Evolutionary conservation across 1,284 basidiomycete species (phyloP).

Genomic region (Cryptococcus sp.): DNA sequence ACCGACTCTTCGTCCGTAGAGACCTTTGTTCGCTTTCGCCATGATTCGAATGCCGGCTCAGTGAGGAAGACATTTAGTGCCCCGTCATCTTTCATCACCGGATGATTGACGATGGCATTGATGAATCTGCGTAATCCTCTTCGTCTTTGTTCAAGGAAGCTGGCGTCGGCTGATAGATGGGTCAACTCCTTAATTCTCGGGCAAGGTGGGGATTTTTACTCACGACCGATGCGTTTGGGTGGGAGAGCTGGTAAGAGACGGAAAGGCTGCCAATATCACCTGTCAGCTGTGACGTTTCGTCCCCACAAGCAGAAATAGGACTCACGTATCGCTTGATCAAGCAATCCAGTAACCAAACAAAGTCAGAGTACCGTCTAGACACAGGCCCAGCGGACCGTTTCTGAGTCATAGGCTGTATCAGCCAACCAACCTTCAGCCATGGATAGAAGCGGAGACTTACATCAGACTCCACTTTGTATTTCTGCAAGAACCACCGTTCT

Average conservation of each 20-base stretch:
- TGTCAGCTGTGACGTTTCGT: neutral
- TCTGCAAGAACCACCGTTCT: slow-evolving; percentile 79
- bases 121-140: slow-evolving; percentile 80
- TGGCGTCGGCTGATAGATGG: slow-evolving; percentile 67
- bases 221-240: slow-evolving; percentile 85
- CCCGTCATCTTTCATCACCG: slow-evolving; percentile 81
- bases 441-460: slow-evolving; percentile 57
- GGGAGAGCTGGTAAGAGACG: slow-evolving; percentile 83
- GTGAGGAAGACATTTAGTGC: slow-evolving; percentile 77
- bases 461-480: slow-evolving; percentile 77
- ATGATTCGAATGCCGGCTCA: slow-evolving; percentile 77
- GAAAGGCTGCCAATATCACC: slow-evolving; percentile 71
- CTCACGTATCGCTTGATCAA: slow-evolving; percentile 59
- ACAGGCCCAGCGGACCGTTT: slow-evolving; percentile 47
- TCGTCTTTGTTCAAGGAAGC: slow-evolving; percentile 86
- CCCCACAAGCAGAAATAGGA: neutral
- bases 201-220: slow-evolving; percentile 44
- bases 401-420: no score
- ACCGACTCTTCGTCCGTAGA: slow-evolving; percentile 83
- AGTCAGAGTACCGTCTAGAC: slow-evolving; percentile 74
- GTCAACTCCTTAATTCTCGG: slow-evolving; percentile 3
- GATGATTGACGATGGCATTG: slow-evolving; percentile 82
- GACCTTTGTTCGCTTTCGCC: slow-evolving; percentile 66
- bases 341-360: slow-evolving; percentile 82
- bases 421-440: neutral